Conservation (phyloP, 768 basidiomycete genomes). For the Termitomyces sp. region DNA sequence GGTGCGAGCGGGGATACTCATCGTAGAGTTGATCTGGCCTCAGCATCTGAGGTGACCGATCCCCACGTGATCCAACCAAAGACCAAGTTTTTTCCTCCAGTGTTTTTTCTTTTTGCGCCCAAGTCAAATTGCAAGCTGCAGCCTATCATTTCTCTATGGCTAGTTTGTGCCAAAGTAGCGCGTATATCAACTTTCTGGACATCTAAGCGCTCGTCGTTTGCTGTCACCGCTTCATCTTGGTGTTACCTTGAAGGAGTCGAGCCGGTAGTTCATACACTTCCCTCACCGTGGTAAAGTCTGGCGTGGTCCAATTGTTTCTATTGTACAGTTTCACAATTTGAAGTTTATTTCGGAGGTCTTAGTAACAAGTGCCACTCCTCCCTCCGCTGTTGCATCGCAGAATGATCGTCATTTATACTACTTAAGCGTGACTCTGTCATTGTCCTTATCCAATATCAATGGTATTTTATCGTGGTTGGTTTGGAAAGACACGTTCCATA, state of each 20-base stretch:
- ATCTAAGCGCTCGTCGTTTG: slow-evolving; percentile 32
- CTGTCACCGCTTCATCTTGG: slow-evolving; percentile 13
- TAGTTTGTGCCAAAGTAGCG: slow-evolving; percentile 42
- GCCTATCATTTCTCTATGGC: slow-evolving; percentile 21
- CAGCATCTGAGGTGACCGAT: too few species aligned
- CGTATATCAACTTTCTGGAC: slow-evolving; percentile 26
- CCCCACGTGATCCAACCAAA: not conserved
- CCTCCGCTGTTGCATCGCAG: not conserved
- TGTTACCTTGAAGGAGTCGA: slow-evolving; percentile 27
- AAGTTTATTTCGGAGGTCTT: not conserved
- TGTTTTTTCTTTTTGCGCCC: slow-evolving; percentile 29
- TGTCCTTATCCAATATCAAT: not conserved
- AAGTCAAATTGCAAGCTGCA: slow-evolving; percentile 37
- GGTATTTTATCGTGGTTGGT: not conserved
- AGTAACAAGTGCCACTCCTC: not conserved
- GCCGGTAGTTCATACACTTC: slow-evolving; percentile 32
- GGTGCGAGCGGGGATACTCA: too few species aligned
- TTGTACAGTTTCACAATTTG: not conserved
- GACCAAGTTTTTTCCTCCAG: not conserved
- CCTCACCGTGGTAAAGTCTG: not conserved
- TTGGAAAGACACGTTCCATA: not conserved
- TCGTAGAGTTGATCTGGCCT: too few species aligned
- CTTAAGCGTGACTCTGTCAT: not conserved
- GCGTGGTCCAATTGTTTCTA: not conserved
- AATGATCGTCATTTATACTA: not conserved